These are phyloP conservation scores for Styphnolobium japonicum DNA, from an alignment of 306 rosid species.

Conservation along the genomic window DNA sequence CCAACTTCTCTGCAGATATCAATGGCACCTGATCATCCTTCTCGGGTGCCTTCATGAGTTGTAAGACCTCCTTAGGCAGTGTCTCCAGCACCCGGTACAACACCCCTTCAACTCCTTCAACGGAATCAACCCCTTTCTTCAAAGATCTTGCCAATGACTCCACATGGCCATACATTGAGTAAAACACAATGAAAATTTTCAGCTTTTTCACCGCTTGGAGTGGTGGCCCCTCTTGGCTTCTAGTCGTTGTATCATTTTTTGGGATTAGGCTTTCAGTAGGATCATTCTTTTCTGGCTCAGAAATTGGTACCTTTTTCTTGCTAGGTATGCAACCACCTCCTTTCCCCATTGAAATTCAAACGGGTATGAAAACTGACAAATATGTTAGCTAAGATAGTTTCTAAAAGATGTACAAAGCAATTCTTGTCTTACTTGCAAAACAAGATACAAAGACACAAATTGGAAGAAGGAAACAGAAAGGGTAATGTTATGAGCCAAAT, in stretches of 20 bases:
- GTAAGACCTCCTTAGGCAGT: conserved; percentile 44
- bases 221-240: conserved; percentile 12
- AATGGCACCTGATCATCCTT: conserved; percentile 44
- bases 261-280: conserved; percentile 27
- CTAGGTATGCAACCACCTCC: conserved; percentile 77
- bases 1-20: conserved; percentile 55
- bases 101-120: conserved; percentile 72
- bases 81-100: conserved; percentile 69
- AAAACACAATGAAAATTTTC: conserved; percentile 62
- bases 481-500: neutral
- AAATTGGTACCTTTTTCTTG: conserved; percentile 46
- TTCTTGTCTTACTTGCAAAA: conserved; percentile 10
- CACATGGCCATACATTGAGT: conserved; percentile 80
- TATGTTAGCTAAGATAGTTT: neutral
- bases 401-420: neutral
- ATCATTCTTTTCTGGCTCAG: conserved; percentile 27
- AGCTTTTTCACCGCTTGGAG: conserved; percentile 30
- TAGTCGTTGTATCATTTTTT: conserved; percentile 10
- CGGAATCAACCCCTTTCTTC: conserved; percentile 66
- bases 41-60: conserved; percentile 66
- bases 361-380: neutral
- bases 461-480: neutral
- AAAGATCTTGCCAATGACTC: conserved; percentile 60
- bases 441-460: conserved; percentile 5
- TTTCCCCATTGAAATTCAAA: conserved; percentile 56